Conservation (phyloP, 1,284 basidiomycete species). For the Chalciporus sp. region DNA sequence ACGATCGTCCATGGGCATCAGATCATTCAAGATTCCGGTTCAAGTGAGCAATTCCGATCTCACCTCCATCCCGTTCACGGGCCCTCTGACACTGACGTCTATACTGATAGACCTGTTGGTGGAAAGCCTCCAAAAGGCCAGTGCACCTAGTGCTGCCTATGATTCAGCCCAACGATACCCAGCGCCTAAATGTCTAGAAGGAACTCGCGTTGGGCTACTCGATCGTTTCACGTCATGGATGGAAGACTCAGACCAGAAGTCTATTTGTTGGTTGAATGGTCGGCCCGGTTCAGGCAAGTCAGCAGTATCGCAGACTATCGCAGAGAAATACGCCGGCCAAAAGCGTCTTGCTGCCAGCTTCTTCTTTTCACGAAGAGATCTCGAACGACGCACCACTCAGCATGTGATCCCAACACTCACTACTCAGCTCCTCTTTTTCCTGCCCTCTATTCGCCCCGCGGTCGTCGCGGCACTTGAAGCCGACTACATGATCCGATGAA, state of each 20-base stretch:
- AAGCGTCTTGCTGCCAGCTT: not conserved
- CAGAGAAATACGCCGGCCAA: constrained; percentile 8
- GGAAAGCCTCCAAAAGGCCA: constrained; percentile 16
- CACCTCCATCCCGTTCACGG: not conserved
- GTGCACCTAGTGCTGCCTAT: constrained; percentile 19
- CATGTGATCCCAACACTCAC: constrained; percentile 18
- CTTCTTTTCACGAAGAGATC: constrained; percentile 16
- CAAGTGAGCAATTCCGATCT: constrained; percentile 5
- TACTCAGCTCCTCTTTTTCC: constrained; percentile 9
- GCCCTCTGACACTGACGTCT: too few relatives aligned
- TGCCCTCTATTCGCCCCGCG: constrained; percentile 9
- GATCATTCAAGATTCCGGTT: constrained; percentile 13
- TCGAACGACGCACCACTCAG: constrained; percentile 11
- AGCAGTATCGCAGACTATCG: not conserved
- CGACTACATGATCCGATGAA: constrained; percentile 22
- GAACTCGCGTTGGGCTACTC: constrained; percentile 26
- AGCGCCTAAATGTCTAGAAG: constrained; percentile 23
- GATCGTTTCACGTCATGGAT: constrained; percentile 17
- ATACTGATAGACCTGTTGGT: not conserved
- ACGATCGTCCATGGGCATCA: constrained; percentile 19
- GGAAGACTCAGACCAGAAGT: constrained; percentile 7
- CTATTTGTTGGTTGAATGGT: not conserved
- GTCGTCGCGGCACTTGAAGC: constrained; percentile 12
- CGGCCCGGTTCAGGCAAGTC: too few relatives aligned
- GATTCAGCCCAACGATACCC: constrained; percentile 24